Base-by-base conservation (phyloP, 1,284 basidiomycete genomes). In the Paramarasmius palmivorus region DNA sequence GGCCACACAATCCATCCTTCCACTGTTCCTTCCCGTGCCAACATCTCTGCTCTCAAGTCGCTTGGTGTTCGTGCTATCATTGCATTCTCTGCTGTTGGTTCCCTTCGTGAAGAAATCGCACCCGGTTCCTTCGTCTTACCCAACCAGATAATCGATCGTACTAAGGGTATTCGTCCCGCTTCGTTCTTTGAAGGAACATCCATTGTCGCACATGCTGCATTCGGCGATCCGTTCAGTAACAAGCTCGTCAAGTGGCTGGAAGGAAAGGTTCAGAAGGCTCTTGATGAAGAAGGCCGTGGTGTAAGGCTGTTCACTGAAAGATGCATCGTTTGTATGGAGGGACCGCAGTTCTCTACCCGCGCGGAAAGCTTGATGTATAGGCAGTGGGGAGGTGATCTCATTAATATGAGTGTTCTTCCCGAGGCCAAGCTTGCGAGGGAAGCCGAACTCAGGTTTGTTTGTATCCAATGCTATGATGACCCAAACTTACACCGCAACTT, bases 301-400 rank as follows among this genome's bases (percentile, higher is more conserved):
- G 79, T 86, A 42, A 74, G 79, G 65, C 69, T 96, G 51, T 92
- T 95, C 69, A 84, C 81, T 17, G 86, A 82, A 42, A 95, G 92
- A 76, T 90, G 86, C 9, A 86, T 97, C 52, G 88, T 99, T 39
- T 96, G 93, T 69, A 99, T 99, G 95, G 96, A 99, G 68, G 96
- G 96, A 3, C 94, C 93, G 23, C 90, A 93, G 73, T 96, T 92
- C 72, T 92, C 92, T 51, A 99, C 96, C 4, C 79, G 96, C 35
- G 97, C 96, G 19, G 96, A 99, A 80, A 94, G 91, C 64, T 66
- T 84, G 63, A 96, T 98, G 94, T 98, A 98, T 73, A 81, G 95
- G 37, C 78, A 82, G 52, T 95, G 91, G 88, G 95, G 95, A 12
- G 96, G 88, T 5, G 95, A 97, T 71, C 78, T 97, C 64, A 96